Base-by-base conservation (phyloP, 768 basidiomycete genomes). In the Collybia nuda region DNA sequence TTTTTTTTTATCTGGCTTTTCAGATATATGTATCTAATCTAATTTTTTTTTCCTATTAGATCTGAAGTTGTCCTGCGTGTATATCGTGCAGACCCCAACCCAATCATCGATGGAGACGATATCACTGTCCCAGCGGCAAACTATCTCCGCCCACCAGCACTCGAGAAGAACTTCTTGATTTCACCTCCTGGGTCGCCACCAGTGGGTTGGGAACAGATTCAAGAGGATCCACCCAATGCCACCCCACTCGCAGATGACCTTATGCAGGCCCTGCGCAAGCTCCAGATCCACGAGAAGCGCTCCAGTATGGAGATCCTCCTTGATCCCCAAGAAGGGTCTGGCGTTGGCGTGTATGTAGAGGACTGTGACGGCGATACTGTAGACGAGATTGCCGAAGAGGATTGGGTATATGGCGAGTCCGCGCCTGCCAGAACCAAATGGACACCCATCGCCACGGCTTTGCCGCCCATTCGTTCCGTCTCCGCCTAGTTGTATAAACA, bases 171-270 rank as follows among this genome's bases (percentile, higher is more conserved):
- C 71, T 98, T 98, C 70, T 79, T 99, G 41, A 95, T 99, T 55
- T 98, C 97, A 0, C 97, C 97, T 0, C 97, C 97, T 3, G 97
- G 97, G 4, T 97, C 94, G 0, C 97, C 97, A 0, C 97, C 97
- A 0, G 85, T 95, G 1, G 97, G 95, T 2, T 99, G 97, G 97
- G 93, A 97, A 62, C 93, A 80, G 19, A 81, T 94, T 50, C 74
- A 74, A 44, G 96, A 98, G 67, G 93, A 95, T 6, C 91, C 93
- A 15, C 96, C 96, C 0, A 98, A 98, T 62, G 64, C 73, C 2
- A 70, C 79, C 2, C 87, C 93, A 4, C 80, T 97, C 21, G 96
- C 96, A 0, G 84, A 89, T 19, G 96, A 98, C 63, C 79, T 98
- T 55, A 88, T 93, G 22, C 62, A 74, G 9, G 96, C 96, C 14